Evolutionary conservation across 208 protist genomes (phyloP).

Genomic region (Acanthamoeba castellanii): DNA sequence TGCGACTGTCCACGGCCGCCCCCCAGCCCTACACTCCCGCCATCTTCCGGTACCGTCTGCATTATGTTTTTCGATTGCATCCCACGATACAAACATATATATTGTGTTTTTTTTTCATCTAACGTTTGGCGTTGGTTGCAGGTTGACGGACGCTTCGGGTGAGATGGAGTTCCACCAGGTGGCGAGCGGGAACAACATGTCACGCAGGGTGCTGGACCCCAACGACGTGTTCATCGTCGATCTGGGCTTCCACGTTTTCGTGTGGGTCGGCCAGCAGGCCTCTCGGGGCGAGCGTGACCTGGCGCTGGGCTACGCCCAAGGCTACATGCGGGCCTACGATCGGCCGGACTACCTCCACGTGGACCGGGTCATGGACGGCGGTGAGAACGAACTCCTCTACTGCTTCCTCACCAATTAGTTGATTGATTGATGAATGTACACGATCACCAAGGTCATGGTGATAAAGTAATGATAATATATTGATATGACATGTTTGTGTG

Average conservation of each 20-base stretch:
- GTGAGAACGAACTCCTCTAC: conserved; percentile 34
- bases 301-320: background rate
- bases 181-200: background rate
- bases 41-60: conserved; percentile 5
- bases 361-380: conserved; percentile 31
- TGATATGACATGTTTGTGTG: no score
- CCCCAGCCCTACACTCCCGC: background rate
- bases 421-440: no score
- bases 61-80: no score
- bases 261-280: background rate
- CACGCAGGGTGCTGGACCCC: background rate
- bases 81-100: no score
- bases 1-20: background rate
- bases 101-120: no score
- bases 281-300: background rate
- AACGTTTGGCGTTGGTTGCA: background rate
- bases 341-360: conserved; percentile 15
- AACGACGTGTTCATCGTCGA: conserved; percentile 27
- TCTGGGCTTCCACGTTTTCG: conserved; percentile 36
- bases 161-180: conserved; percentile 5
- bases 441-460: no score
- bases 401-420: background rate
- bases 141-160: background rate
- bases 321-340: background rate
- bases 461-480: no score